These are phyloP conservation scores for Nicotiana otophora DNA, from an alignment of 257 asterid genomes.

Conservation along the genomic window DNA sequence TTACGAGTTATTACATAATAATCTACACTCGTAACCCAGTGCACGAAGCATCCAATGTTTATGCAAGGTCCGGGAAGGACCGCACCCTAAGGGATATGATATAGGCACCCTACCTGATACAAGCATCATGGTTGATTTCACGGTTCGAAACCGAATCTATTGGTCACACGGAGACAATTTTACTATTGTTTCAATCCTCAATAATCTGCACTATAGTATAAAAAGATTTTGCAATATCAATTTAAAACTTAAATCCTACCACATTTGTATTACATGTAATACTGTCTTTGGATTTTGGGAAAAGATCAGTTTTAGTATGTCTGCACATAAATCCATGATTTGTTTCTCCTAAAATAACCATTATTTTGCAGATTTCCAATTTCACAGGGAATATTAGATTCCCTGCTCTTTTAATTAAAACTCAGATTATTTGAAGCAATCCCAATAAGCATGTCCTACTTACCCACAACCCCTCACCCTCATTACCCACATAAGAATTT, in stretches of 20 bases:
- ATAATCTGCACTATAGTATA: too few relatives aligned
- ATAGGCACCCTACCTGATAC: too few relatives aligned
- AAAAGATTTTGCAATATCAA: too few relatives aligned
- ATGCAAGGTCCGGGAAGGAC: too few relatives aligned
- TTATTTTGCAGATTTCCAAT: conserved; percentile 20
- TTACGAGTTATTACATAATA: not conserved
- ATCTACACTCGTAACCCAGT: too few relatives aligned
- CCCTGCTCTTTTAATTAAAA: conserved; percentile 20
- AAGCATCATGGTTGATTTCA: too few relatives aligned
- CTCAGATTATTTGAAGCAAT: conserved; percentile 32
- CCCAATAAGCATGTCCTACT: conserved; percentile 53
- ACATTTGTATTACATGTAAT: not conserved
- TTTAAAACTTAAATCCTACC: too few relatives aligned
- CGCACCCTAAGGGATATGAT: too few relatives aligned
- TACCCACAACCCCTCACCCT: conserved; percentile 6
- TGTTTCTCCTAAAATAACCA: not conserved
- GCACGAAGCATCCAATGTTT: too few relatives aligned
- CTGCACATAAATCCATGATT: not conserved
- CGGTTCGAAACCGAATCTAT: too few relatives aligned
- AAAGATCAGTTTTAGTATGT: not conserved
- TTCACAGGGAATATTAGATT: conserved; percentile 43
- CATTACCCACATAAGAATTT: conserved; percentile 14
- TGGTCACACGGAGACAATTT: too few relatives aligned
- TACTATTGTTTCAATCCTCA: too few relatives aligned
- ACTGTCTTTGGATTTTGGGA: not conserved